These are phyloP conservation scores for Zizania latifolia DNA, from an alignment of 176 grass and related monocot genomes.

Conservation along the genomic window DNA sequence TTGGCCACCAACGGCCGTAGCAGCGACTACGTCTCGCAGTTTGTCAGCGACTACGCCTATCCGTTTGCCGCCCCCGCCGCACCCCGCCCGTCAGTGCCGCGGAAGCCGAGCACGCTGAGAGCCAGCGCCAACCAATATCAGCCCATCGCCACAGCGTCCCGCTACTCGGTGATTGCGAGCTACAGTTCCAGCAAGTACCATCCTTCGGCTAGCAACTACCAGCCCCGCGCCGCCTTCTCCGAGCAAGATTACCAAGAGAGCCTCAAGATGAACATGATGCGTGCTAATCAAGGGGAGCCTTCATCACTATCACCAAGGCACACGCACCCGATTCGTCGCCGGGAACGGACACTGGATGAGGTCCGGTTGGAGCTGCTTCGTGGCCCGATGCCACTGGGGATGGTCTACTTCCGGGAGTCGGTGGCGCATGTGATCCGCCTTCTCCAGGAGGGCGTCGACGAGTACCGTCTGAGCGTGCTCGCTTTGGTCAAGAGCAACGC, in stretches of 20 bases:
- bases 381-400: too few species aligned
- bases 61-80: background rate
- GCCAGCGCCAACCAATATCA: background rate
- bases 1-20: background rate
- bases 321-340: too few species aligned
- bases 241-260: background rate
- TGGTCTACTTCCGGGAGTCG: background rate
- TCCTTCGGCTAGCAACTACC: background rate
- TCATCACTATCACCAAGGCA: too few species aligned
- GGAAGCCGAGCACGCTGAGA: background rate
- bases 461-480: slow-evolving; percentile 7
- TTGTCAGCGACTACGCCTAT: background rate
- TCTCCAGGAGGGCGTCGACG: background rate
- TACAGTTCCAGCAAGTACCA: background rate
- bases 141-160: background rate
- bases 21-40: background rate
- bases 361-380: background rate
- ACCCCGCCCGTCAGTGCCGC: background rate
- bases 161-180: background rate
- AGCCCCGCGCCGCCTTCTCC: background rate
- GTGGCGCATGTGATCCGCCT: background rate
- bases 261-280: background rate
- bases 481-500: background rate
- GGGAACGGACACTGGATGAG: background rate
- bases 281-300: background rate